Percentiles rank a stretch among this genome's conserved stretches.
phyloP scores from a whole-genome alignment of 2,329 filamentous ascomycete genomes.

The Alternaria atra region DNA sequence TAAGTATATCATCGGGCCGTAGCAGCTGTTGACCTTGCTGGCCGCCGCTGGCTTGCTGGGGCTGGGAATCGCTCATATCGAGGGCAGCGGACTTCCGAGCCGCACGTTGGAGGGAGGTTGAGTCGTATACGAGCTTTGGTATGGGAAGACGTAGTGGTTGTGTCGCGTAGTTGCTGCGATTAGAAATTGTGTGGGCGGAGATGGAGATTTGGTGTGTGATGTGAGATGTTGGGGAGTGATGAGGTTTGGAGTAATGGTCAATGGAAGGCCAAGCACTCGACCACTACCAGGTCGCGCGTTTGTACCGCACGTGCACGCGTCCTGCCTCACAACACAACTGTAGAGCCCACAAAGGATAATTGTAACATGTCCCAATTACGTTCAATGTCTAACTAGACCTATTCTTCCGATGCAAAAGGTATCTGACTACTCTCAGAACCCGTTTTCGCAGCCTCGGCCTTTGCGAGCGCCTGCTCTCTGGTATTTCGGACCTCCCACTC shows the following conservation, averaged over 20 bases:
- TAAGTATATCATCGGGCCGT: slow-evolving; percentile 47
- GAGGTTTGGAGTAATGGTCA: slow-evolving; percentile 19
- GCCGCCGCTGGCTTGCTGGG: slow-evolving; percentile 37
- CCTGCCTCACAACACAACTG: neutral
- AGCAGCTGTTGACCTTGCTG: slow-evolving; percentile 38
- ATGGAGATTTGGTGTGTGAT: neutral
- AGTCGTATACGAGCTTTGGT: slow-evolving; percentile 1
- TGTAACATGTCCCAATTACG: neutral
- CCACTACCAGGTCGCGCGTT: slow-evolving; percentile 12
- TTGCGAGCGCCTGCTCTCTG: slow-evolving; percentile 36
- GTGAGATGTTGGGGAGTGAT: slow-evolving; percentile 6
- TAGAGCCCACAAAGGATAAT: neutral
- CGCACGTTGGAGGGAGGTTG: slow-evolving; percentile 8
- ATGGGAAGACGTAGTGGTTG: neutral
- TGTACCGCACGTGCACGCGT: slow-evolving; percentile 27
- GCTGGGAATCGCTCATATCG: slow-evolving; percentile 48
- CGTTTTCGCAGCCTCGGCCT: slow-evolving; percentile 8
- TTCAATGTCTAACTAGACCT: neutral
- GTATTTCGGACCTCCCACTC: slow-evolving; percentile 79
- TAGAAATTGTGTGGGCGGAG: neutral
- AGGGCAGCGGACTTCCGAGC: slow-evolving; percentile 23
- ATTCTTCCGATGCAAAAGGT: slow-evolving; percentile 3
- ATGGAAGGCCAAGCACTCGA: slow-evolving; percentile 10
- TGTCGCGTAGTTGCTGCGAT: slow-evolving; percentile 6
- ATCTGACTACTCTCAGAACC: neutral